Base-by-base conservation (phyloP, 2,329 filamentous ascomycete species). In the Xylaria hypoxylon region DNA sequence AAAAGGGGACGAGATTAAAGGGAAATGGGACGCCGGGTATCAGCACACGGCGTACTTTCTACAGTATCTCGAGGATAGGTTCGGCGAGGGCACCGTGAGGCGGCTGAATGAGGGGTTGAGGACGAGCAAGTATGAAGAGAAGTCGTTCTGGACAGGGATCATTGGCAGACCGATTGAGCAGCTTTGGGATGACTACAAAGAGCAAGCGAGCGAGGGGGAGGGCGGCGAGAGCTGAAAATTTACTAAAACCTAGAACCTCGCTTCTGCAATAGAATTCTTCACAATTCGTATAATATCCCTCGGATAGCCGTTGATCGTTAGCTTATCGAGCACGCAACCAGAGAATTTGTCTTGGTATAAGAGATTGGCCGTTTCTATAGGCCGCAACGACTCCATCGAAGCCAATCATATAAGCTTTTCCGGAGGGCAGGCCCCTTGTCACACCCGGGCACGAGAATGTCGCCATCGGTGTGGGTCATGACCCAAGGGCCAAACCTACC, bases 41-140 rank as follows among this genome's bases (percentile, higher is more conserved):
- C 91, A 97, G 81, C 87, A 91, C 71, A 98, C 95, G 6, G 96
- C 90, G 0, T 98, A 93, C 78, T 98, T 98, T 73, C 80, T 98
- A 57, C 90, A 96, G 61, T 97, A 93, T 81, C 80, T 98, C 52
- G 94, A 97, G 80, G 78, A 82, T 40, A 84, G 84, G 53, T 91
- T 87, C 71, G 89, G 88, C 0, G 74, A 78, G 8, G 88, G 87
- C 7, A 87, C 86, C 0, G 84, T 92, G 31, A 81, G 87, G 62
- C 84, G 82, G 63, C 78, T 96, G 56, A 91, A 96, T 74, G 90
- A 89, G 74, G 86, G 85, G 70, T 78, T 97, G 76, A 83, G 89
- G 67, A 80, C 80, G n/a, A 81, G 81, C 45, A 83, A 81, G 79
- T 92, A 96, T 78, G 82, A 90, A 68, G 85, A 91, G 79, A 80